Base-by-base conservation (phyloP, 495 filamentous ascomycete species). In the Recurvomyces mirabilis region DNA sequence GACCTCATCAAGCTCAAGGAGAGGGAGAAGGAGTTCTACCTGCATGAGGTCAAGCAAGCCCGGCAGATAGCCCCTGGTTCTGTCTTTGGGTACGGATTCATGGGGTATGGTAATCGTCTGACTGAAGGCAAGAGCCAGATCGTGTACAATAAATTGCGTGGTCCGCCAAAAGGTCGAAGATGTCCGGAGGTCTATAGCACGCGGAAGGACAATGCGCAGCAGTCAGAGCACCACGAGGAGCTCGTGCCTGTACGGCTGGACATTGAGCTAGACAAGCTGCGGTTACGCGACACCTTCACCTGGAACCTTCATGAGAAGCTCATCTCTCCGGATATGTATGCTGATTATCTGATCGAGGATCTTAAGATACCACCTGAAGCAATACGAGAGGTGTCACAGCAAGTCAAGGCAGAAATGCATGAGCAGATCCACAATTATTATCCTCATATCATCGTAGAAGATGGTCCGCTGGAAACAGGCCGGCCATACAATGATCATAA, bases 241-340 rank as follows among this genome's bases (percentile, higher is more conserved):
- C 68, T 98, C 46, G 85, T 95, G 0, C 91, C 91, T 1, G 74
- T 98, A 28, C 73, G 91, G 29, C 66, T 98, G 33, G 91, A 98
- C 50, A 85, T 96, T 34, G 93, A 98, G 53, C 87, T 81, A 73
- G 88, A 95, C 46, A 93, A 93, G 65, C 76, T 95, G 53, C 89
- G 93, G 65, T 75, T 98, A 47, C 79, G 91, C 56, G 91, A 98
- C 63, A 98, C 91, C 7, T 95, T 98, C 55, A 98, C 91, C 15
- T 98, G 87, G 85, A 98, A 96, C 61, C 75, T 98, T 39, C 85
- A 94, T 59, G 91, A 98, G 56, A 76, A 85, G 38, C 75, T 87
- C 18, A 73, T 91, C 4, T 71, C 75, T 12, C 72, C 79, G 24
- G 84, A 91, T 14, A 46, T 86, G 18, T 94, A 96, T 62, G 85